Conservation (phyloP, 805 yeast genomes). For the Pichia membranifaciens region DNA sequence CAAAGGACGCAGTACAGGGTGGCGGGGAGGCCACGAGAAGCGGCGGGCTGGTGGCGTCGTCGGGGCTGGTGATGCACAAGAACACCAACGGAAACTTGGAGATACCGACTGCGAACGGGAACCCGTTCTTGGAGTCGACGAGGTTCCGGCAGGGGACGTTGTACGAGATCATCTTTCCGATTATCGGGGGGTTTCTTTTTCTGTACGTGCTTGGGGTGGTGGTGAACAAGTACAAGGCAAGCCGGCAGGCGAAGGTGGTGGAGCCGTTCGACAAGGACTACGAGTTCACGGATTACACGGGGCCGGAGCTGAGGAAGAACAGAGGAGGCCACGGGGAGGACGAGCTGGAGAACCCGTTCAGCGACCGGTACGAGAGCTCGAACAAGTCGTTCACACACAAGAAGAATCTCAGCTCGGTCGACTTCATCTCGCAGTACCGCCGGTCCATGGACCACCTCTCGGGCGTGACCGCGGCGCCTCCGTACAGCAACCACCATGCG, state of each 20-base stretch:
- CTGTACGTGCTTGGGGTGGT: slow-evolving; percentile 20
- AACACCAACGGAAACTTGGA: neutral
- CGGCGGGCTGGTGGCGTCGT: too few relatives aligned
- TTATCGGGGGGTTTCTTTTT: slow-evolving; percentile 20
- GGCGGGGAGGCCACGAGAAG: too few relatives aligned
- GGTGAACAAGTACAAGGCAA: slow-evolving; percentile 21
- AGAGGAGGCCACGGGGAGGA: neutral
- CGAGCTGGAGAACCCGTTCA: slow-evolving; percentile 3
- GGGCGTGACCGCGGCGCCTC: neutral
- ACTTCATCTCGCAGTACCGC: slow-evolving; percentile 10
- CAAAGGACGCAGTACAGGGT: too few relatives aligned
- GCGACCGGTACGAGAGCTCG: neutral
- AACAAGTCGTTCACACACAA: slow-evolving; percentile 6
- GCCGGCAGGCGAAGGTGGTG: slow-evolving; percentile 19
- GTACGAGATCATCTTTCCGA: slow-evolving; percentile 25
- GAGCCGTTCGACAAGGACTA: slow-evolving; percentile 15
- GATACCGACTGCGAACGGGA: slow-evolving; percentile 12
- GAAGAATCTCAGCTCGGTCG: slow-evolving; percentile 6
- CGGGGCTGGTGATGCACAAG: too few relatives aligned
- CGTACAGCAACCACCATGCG: neutral
- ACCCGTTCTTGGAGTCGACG: slow-evolving; percentile 23
- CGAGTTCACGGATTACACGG: slow-evolving; percentile 8
- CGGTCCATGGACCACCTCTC: slow-evolving; percentile 9
- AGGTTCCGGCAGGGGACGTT: slow-evolving; percentile 23
- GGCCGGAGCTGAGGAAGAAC: neutral